Evolutionary conservation across 2,329 filamentous ascomycete genomes (phyloP), one percentile per base, ranked within the genome.

Genomic region (Conoideocrella luteorostrata): DNA sequence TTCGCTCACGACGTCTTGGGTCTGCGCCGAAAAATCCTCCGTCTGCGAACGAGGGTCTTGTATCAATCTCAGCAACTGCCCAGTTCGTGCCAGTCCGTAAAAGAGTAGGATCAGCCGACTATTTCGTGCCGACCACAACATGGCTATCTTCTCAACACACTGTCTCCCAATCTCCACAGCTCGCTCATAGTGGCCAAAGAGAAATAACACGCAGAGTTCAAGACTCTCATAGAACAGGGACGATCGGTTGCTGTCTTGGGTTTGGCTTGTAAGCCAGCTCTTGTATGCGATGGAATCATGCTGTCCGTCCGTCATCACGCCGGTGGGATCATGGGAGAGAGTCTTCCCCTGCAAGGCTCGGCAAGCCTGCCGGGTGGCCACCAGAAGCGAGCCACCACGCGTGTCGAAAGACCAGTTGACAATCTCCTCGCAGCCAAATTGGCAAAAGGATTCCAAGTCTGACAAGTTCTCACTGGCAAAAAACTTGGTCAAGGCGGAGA

Each of bases 281-380:
- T 72, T 81, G 62, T 84, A 84, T 2, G 62, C 60, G 2, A 60
- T 51, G 2, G 77, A 71, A 44, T 77, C 72, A 55, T 90, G 86
- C 35, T 78, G 70, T n/a, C 78, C 70, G 51, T 90, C 86, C 32
- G 72, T 77, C 68, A 90, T 75, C 10, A 89, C 70, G 15, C 74
- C 68, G 0, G 69, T 56, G 0, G 80, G 63, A 9, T 74, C 66
- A 10, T 66, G 61, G 3, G 64, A 63, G 10, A 63, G 63, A 0
- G 86, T 90, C 60, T 88, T 90, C 43, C 86, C 86, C 58, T 88
- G 84, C 17, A 90, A 64, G 18, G 86, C 83, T 39, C 84, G 77
- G 40, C 74, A 77, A 20, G 77, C 72, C 57, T 90, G 86, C 39
- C 82, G 69, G 4, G 83, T 70, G 3, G 77, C 74, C 47, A 85